phyloP scores from a whole-genome alignment of 805 yeast species.

The Ogataea paradorogensis region DNA sequence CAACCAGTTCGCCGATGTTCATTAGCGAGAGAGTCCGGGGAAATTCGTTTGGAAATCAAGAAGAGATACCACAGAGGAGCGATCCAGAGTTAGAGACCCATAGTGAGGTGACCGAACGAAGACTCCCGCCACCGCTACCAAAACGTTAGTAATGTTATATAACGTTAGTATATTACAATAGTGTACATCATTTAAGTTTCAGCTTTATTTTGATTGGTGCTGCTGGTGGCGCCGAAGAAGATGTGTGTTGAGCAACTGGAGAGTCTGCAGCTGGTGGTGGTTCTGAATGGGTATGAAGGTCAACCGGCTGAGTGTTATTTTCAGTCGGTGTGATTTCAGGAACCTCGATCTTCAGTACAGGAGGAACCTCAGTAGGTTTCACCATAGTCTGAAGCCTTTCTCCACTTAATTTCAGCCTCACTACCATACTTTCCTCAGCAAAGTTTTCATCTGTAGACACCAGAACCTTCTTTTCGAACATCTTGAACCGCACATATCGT shows the following conservation, averaged over 20 bases:
- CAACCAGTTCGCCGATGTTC: conserved; percentile 27
- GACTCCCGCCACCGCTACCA: conserved; percentile 21
- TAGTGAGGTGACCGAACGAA: background rate
- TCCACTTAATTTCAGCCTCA: conserved; percentile 3
- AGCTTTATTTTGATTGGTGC: conserved; percentile 18
- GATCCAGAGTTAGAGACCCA: background rate
- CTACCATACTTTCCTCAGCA: conserved; percentile 12
- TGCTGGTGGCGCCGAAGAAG: background rate
- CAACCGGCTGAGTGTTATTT: background rate
- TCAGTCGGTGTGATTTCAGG: background rate
- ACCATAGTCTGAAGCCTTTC: background rate
- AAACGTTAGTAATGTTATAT: conserved; percentile 6
- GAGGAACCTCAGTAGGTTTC: no score
- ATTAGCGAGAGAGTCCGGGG: conserved; percentile 23
- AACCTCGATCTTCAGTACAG: no score
- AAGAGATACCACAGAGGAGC: background rate
- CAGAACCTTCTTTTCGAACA: conserved; percentile 23
- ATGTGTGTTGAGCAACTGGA: background rate
- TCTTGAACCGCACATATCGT: conserved; percentile 37
- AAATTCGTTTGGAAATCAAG: conserved; percentile 6
- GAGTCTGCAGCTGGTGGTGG: background rate
- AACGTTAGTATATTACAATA: conserved; percentile 5
- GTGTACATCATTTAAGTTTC: conserved; percentile 18
- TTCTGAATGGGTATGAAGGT: background rate
- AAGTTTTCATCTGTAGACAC: conserved; percentile 28